Conservation (phyloP, 2,329 filamentous ascomycete genomes). For the Aspergillus fijiensis region DNA sequence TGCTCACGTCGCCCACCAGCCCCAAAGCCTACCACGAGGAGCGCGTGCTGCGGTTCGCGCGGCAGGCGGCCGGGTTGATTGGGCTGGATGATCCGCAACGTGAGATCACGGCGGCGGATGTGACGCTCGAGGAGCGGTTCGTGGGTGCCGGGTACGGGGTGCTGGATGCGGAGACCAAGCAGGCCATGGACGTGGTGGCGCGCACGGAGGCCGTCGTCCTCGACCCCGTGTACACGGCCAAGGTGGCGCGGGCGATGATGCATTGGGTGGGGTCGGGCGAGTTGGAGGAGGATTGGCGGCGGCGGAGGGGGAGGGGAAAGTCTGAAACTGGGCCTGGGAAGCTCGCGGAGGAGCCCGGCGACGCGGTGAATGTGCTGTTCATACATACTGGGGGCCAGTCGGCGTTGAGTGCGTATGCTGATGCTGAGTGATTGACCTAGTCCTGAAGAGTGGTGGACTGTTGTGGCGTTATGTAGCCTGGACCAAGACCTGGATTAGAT, state of each 20-base stretch:
- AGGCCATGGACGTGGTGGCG: conserved; percentile 27
- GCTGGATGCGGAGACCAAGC: conserved; percentile 27
- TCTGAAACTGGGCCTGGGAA: neutral
- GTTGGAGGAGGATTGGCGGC: conserved; percentile 15
- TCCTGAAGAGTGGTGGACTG: no score
- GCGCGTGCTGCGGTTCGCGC: conserved; percentile 32
- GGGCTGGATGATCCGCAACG: conserved; percentile 29
- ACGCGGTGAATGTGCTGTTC: conserved; percentile 35
- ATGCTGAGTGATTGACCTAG: conserved; percentile 10
- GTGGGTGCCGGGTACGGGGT: conserved; percentile 34
- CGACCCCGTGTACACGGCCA: conserved; percentile 40
- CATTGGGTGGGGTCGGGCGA: conserved; percentile 26
- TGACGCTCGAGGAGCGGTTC: conserved; percentile 34
- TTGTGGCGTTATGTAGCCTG: no score
- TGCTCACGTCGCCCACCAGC: conserved; percentile 35
- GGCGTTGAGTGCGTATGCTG: conserved; percentile 33
- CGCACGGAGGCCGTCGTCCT: conserved; percentile 30
- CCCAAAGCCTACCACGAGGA: conserved; percentile 30
- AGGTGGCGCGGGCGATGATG: conserved; percentile 32
- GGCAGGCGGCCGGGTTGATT: conserved; percentile 26
- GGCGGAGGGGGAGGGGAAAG: no score
- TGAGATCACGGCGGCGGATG: conserved; percentile 31
- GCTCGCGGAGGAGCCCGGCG: neutral
- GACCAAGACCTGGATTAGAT: no score
- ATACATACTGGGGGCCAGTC: conserved; percentile 41